Percentiles rank a stretch among this genome's conserved stretches.
Evolutionary conservation across 2,329 filamentous ascomycete species (phyloP).

Genomic region (Allantophomopsis lycopodina): DNA sequence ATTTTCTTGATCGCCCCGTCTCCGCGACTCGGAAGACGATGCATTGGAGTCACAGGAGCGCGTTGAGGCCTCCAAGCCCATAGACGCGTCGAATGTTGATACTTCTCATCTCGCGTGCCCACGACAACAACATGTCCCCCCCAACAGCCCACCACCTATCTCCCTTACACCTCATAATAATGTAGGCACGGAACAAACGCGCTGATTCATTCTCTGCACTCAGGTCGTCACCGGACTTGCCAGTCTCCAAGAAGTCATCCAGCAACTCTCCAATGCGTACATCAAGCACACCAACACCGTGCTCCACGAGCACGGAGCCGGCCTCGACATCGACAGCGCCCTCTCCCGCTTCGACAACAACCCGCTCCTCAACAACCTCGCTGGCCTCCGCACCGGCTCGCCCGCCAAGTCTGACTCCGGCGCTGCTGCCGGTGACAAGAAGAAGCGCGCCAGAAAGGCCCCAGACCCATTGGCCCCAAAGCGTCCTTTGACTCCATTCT

Average conservation of each 20-base stretch:
- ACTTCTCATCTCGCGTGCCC: conserved; percentile 12
- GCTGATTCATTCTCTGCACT: not conserved
- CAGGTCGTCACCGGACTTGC: conserved; percentile 68
- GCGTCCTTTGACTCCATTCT: conserved; percentile 86
- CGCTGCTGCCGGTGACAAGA: conserved; percentile 52
- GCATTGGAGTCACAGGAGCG: no score
- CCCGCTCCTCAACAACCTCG: conserved; percentile 19
- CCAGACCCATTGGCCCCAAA: conserved; percentile 92
- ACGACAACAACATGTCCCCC: conserved; percentile 4
- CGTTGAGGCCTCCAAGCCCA: no score
- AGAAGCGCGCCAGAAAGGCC: conserved; percentile 78
- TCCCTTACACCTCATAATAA: no score
- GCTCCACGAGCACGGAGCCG: conserved; percentile 46
- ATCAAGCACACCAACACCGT: conserved; percentile 79
- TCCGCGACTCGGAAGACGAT: not conserved
- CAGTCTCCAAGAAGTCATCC: conserved; percentile 66
- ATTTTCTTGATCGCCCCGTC: not conserved
- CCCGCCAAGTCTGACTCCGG: conserved; percentile 20
- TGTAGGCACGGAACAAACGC: no score
- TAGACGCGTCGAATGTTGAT: not conserved
- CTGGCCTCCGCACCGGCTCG: conserved; percentile 19
- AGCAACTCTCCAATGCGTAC: conserved; percentile 70
- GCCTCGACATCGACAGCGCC: conserved; percentile 25
- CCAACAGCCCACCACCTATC: no score
- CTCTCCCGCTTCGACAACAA: conserved; percentile 30